Evolutionary conservation across 441 rosid species (phyloP), one percentile per base, ranked within the genome.

Genomic region (Rhodomyrtus psidioides): DNA sequence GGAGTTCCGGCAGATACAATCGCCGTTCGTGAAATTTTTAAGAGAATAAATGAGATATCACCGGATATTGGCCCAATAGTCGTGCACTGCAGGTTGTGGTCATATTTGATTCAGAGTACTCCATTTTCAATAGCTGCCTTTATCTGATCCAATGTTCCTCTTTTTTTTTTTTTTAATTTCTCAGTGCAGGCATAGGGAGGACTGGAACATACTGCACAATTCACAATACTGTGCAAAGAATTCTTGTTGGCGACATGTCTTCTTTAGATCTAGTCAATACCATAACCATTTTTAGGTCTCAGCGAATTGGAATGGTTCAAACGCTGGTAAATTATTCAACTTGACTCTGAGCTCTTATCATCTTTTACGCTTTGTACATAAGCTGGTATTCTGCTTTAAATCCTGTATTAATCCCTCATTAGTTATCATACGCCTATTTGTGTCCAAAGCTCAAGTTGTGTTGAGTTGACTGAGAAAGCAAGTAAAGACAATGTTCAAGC

Each of bases 171-270:
- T 83, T 83, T 54, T n/a, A n/a, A n/a, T n/a, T 81, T 46, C 88
- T 75, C 97, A 95, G 99, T 93, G 99, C 99, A 89, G 99, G 99
- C 75, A 95, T 96, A 88, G 98, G 99, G 58, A 96, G 99, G 93
- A 96, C 97, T 21, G 99, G 99, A 89, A 92, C 99, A 60, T 97
- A 94, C 90, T 96, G 98, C 88, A 87, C 96, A 62, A 92, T 96
- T 89, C 99, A 97, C 88, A 96, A 93, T 90, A 95, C 98, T 28
- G 88, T 97, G 84, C 98, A 95, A 92, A 92, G 98, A 90, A 94
- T 97, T 89, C 95, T 97, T 86, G 87, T 51, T 58, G 99, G 99
- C 12, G 98, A 97, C 88, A 91, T 92, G 97, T 92, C 98, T 87
- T 96, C 98, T 26, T 84, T 94, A 85, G 93, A 95, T 88, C 88